These are phyloP conservation scores for Penicillium angulare DNA, from an alignment of 495 filamentous ascomycete genomes.

Conservation along the genomic window DNA sequence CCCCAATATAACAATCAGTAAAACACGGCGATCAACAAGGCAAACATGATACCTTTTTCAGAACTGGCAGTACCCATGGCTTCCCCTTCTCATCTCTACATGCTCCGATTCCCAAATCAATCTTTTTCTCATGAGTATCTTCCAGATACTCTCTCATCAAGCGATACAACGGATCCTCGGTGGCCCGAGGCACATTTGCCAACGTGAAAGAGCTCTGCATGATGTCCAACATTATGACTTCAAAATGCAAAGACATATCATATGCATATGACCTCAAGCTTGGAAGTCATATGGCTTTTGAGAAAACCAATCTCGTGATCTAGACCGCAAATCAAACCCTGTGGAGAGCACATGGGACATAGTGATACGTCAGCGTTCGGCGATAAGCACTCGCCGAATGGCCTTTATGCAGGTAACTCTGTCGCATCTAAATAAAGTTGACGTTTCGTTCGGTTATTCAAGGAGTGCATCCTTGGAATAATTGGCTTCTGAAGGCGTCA, in stretches of 20 bases:
- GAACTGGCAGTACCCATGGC: conserved; percentile 33
- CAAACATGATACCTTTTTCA: conserved; percentile 18
- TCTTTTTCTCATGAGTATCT: background rate
- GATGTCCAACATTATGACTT: background rate
- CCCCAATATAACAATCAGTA: background rate
- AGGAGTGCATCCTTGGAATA: too few species aligned
- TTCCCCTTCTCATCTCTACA: conserved; percentile 33
- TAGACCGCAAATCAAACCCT: too few species aligned
- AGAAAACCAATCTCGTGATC: background rate
- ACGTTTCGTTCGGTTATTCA: background rate
- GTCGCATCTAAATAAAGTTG: background rate
- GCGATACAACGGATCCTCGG: background rate
- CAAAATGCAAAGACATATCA: background rate
- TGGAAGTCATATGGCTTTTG: background rate
- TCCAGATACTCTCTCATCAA: background rate
- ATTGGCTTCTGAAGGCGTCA: too few species aligned
- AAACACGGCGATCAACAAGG: background rate
- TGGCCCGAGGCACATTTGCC: background rate
- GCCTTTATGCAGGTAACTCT: background rate
- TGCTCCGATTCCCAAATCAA: conserved; percentile 9
- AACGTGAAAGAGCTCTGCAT: background rate
- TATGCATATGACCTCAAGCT: background rate
- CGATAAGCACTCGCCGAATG: background rate
- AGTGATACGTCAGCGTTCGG: background rate
- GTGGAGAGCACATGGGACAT: too few species aligned